Conservation (phyloP, 139 green algal genomes). For the Picochlorum sp. region DNA sequence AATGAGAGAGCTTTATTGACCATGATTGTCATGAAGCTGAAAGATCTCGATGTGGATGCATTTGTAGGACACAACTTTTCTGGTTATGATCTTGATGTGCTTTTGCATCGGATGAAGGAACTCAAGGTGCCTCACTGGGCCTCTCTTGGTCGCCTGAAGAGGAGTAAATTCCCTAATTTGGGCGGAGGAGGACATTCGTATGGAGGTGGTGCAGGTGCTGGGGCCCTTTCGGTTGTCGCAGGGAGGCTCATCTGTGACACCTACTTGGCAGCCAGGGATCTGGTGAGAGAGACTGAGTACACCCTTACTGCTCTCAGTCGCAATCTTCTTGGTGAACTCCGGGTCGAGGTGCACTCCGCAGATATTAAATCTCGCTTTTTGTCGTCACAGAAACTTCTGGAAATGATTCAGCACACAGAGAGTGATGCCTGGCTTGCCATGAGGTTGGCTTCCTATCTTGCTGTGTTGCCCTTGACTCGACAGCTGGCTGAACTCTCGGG, state of each 20-base stretch:
- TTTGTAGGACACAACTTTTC: conserved; percentile 94
- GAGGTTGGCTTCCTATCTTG: conserved; percentile 69
- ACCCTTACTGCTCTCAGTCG: conserved; percentile 74
- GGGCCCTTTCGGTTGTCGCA: conserved; percentile 30
- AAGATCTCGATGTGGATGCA: conserved; percentile 81
- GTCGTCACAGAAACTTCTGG: conserved; percentile 43
- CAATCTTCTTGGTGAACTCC: conserved; percentile 63
- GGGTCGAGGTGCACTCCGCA: conserved; percentile 52
- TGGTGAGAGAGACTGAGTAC: conserved; percentile 91
- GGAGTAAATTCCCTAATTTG: conserved; percentile 73
- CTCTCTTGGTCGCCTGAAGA: conserved; percentile 85
- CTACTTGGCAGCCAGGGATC: conserved; percentile 83
- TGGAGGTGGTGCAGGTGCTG: conserved; percentile 68
- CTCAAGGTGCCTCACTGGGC: conserved; percentile 92
- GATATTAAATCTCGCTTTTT: conserved; percentile 50
- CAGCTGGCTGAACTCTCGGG: conserved; percentile 79
- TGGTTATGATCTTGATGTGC: conserved; percentile 81
- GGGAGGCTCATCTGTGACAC: conserved; percentile 94
- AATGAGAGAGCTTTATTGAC: conserved; percentile 83
- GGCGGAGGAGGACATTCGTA: conserved; percentile 67
- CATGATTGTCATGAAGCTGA: conserved; percentile 71
- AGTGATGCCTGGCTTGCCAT: conserved; percentile 89
- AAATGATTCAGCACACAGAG: conserved; percentile 67
- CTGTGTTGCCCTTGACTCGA: conserved; percentile 66
- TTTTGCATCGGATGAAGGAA: conserved; percentile 85